A percentile compares a stretch with the other conserved stretches of the same genome.
These are phyloP conservation scores for Apiospora pterosperma DNA, from an alignment of 2,329 filamentous ascomycete species.

Conservation along the genomic window DNA sequence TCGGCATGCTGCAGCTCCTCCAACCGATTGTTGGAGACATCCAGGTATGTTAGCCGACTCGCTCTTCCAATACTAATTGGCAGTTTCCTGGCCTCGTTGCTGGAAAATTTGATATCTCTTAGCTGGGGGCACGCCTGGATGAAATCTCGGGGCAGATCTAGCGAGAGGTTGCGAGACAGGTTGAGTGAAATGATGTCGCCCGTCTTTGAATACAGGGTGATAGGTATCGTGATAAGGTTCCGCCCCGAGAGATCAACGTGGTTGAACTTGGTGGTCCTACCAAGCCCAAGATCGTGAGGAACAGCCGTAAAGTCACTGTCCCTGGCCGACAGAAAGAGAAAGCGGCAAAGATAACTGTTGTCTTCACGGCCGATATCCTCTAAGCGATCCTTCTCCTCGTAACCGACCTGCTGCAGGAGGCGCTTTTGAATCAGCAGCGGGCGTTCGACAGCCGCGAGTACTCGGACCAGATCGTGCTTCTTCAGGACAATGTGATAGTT, in stretches of 20 bases:
- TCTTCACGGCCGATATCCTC: slow-evolving; percentile 95
- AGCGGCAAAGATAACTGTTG: slow-evolving; percentile 94
- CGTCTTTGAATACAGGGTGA: slow-evolving; percentile 87
- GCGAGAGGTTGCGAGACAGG: slow-evolving; percentile 83
- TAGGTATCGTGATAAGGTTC: slow-evolving; percentile 92
- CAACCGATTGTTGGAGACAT: slow-evolving; percentile 91
- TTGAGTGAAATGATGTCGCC: slow-evolving; percentile 93
- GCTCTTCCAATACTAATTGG: slow-evolving; percentile 83
- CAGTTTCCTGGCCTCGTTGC: slow-evolving; percentile 85
- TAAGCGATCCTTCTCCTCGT: slow-evolving; percentile 79
- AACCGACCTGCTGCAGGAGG: slow-evolving; percentile 87
- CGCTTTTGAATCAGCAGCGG: slow-evolving; percentile 90
- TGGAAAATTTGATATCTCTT: slow-evolving; percentile 92
- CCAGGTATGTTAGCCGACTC: slow-evolving; percentile 77
- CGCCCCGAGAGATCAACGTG: slow-evolving; percentile 88
- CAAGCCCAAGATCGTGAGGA: slow-evolving; percentile 76
- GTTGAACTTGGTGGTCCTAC: slow-evolving; percentile 84
- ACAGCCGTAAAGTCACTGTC: slow-evolving; percentile 76
- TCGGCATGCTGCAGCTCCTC: slow-evolving; percentile 85
- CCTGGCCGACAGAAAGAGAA: slow-evolving; percentile 88
- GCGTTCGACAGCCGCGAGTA: slow-evolving; percentile 73
- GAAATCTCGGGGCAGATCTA: slow-evolving; percentile 94
- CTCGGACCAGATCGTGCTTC: slow-evolving; percentile 84
- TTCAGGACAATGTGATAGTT: slow-evolving; percentile 96
- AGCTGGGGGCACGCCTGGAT: slow-evolving; percentile 89